Base-by-base conservation (phyloP, 2,329 filamentous ascomycete species). In the Trichophaea hybrida region DNA sequence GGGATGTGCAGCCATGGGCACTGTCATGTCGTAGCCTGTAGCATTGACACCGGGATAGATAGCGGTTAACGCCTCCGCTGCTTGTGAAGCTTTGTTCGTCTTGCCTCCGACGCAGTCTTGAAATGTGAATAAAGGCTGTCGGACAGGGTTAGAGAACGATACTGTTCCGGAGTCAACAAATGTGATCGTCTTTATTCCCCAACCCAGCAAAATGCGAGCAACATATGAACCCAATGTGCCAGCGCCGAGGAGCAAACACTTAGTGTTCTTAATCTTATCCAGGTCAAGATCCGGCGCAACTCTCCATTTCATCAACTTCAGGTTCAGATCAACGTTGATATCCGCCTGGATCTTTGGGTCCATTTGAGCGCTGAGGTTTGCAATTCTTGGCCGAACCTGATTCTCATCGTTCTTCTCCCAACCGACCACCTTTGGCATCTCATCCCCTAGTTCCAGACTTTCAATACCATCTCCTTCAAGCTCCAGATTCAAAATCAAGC, bases 291-390 rank as follows among this genome's bases (percentile, higher is more conserved):
- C 83, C 0, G 93, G 93, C 6, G 89, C 88, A 68, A 98, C 88
- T 43, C 93, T 84, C 93, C 93, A 98, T 74, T 96, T 98, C 84
- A 98, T 98, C 60, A 98, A 78, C 73, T 97, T 97, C 61, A 97
- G 77, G 69, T 98, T 98, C 60, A 98, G 78, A 69, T 98, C 93
- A 7, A 97, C 91, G 0, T 90, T 89, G 71, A 94, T 89, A 70
- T 97, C 90, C 24, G 93, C 93, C 15, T 97, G 76, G 34, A 65
- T 62, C 44, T 65, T 76, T 5, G 93, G 91, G 69, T 98, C 90
- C 85, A 98, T 91, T 68, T 95, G 94, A 68, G 93, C 88, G 17
- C 86, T 85, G 6, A 98, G 77, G 68, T 94, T 88, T 12, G 88
- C 88, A 15, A 85, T 79, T 65, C 86, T 83, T 13, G 86, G 83